phyloP scores from a whole-genome alignment of 1,284 basidiomycete genomes.

The Macrocybe sp. region DNA sequence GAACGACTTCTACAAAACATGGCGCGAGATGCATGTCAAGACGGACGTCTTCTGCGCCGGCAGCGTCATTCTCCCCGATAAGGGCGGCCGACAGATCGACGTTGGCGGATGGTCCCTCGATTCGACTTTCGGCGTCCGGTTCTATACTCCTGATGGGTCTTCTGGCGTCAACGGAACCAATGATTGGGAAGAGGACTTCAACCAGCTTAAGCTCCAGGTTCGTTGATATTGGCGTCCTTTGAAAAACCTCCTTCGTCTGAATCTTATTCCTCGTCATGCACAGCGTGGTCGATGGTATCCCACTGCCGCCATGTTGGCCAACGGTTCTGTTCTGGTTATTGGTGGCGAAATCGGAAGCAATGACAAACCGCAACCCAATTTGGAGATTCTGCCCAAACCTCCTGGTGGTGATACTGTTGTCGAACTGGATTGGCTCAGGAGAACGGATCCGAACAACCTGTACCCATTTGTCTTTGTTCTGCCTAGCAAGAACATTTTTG shows the following conservation, averaged over 20 bases:
- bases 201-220: slow-evolving; percentile 48
- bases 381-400: slow-evolving; percentile 53
- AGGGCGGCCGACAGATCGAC: slow-evolving; percentile 61
- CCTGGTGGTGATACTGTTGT: slow-evolving; percentile 37
- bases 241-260: background rate
- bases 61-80: slow-evolving; percentile 69
- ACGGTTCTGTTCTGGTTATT: slow-evolving; percentile 67
- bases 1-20: slow-evolving; percentile 49
- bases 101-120: slow-evolving; percentile 59
- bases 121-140: slow-evolving; percentile 63
- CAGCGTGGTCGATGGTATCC: slow-evolving; percentile 74
- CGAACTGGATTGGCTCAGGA: slow-evolving; percentile 36
- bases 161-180: slow-evolving; percentile 58
- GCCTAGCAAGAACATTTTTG: slow-evolving; percentile 60
- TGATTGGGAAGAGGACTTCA: slow-evolving; percentile 62
- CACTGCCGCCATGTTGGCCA: slow-evolving; percentile 55
- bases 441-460: slow-evolving; percentile 71
- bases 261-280: background rate
- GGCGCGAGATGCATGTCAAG: slow-evolving; percentile 71
- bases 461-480: slow-evolving; percentile 74
- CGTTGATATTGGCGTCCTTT: slow-evolving; percentile 3
- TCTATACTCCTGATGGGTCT: slow-evolving; percentile 57
- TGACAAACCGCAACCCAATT: slow-evolving; percentile 53
- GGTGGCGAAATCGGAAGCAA: slow-evolving; percentile 76
- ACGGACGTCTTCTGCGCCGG: slow-evolving; percentile 75